Conservation (phyloP, 441 rosid species). For the Erysimum cheiri region DNA sequence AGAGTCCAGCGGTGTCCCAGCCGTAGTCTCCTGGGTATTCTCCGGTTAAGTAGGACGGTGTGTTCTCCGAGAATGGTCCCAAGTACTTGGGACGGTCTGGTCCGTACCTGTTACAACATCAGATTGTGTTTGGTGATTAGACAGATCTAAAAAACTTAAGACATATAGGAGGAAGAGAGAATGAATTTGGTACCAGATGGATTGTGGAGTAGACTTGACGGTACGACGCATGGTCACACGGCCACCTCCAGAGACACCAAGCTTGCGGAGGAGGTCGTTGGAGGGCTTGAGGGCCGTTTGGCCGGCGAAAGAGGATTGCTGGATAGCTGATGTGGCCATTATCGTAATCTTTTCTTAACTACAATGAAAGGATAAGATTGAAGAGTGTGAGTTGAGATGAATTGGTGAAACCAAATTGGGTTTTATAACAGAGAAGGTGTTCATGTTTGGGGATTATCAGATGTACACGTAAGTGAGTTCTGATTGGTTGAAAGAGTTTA, state of each 20-base stretch:
- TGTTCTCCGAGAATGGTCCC: slow-evolving; percentile 95
- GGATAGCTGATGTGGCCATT: slow-evolving; percentile 44
- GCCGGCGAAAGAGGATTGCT: slow-evolving; percentile 43
- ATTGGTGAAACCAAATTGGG: slow-evolving; percentile 16
- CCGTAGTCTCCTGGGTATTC: slow-evolving; percentile 94
- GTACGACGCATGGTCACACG: slow-evolving; percentile 83
- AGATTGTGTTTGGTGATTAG: background rate
- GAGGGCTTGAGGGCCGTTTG: slow-evolving; percentile 38
- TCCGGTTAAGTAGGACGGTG: slow-evolving; percentile 87
- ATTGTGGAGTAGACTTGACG: slow-evolving; percentile 74
- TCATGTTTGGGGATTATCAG: slow-evolving; percentile 6
- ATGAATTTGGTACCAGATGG: slow-evolving; percentile 71
- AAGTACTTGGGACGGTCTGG: slow-evolving; percentile 92
- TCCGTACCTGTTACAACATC: slow-evolving; percentile 65
- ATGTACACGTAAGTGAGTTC: slow-evolving; percentile 29
- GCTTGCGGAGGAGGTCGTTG: slow-evolving; percentile 41
- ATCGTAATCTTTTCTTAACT: background rate
- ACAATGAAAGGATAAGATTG: slow-evolving; percentile 9
- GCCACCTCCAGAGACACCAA: slow-evolving; percentile 50
- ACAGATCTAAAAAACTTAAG: background rate
- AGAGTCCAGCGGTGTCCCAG: slow-evolving; percentile 93
- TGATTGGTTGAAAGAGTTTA: slow-evolving; percentile 27
- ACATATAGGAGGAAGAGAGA: background rate
- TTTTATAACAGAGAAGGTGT: slow-evolving; percentile 30
- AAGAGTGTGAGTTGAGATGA: slow-evolving; percentile 11